These are phyloP conservation scores for Pseudevernia furfuracea DNA, from an alignment of 495 filamentous ascomycete genomes.

Conservation along the genomic window DNA sequence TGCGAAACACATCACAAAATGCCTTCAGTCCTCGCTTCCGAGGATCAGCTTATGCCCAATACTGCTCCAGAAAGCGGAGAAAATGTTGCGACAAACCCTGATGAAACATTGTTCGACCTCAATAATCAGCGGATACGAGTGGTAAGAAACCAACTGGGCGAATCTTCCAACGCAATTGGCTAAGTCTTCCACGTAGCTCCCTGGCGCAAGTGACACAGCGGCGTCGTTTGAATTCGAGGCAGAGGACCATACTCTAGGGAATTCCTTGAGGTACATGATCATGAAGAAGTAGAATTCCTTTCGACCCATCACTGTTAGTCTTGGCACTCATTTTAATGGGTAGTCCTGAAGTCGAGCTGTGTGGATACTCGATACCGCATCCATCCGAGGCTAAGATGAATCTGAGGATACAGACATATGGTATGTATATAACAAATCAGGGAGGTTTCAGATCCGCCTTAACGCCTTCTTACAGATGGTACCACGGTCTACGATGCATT, in stretches of 20 bases:
- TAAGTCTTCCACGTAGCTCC: conserved; percentile 41
- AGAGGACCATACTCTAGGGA: conserved; percentile 93
- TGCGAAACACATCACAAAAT: conserved; percentile 11
- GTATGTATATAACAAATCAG: conserved; percentile 42
- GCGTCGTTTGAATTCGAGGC: conserved; percentile 82
- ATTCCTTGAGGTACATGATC: conserved; percentile 86
- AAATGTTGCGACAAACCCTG: background rate
- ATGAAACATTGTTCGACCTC: conserved; percentile 11
- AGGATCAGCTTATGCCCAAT: conserved; percentile 17
- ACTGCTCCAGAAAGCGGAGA: conserved; percentile 3
- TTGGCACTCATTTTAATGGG: background rate
- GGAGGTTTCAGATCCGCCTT: conserved; percentile 13
- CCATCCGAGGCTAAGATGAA: conserved; percentile 96
- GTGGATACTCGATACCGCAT: conserved; percentile 96
- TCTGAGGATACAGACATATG: conserved; percentile 89
- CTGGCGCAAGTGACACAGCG: conserved; percentile 61
- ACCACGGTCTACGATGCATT: conserved; percentile 76
- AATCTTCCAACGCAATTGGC: background rate
- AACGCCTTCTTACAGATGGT: conserved; percentile 46
- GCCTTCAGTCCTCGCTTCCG: conserved; percentile 14
- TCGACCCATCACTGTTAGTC: background rate
- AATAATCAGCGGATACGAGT: conserved; percentile 30
- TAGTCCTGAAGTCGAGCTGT: conserved; percentile 88
- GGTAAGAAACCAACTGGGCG: conserved; percentile 22
- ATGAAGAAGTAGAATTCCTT: conserved; percentile 80